These are phyloP conservation scores for Stachybotrys echinatus DNA, from an alignment of 2,329 filamentous ascomycete genomes.

Conservation along the genomic window DNA sequence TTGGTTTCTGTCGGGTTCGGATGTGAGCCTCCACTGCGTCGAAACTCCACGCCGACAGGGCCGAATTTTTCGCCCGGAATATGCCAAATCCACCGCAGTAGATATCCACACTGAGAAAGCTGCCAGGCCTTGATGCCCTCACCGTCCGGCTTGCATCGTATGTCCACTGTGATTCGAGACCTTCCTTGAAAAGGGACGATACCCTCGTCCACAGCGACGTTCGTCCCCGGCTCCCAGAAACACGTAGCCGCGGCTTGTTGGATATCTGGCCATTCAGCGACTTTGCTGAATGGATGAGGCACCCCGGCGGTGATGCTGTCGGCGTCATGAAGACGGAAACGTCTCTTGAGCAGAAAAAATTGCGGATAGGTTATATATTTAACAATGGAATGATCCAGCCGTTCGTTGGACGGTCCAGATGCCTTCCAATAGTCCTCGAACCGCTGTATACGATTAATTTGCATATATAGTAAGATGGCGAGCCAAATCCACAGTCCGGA, in stretches of 20 bases:
- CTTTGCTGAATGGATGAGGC: not conserved
- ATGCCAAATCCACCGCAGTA: not conserved
- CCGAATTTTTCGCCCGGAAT: not conserved
- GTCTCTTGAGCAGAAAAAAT: conserved; percentile 1
- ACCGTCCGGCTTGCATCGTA: not conserved
- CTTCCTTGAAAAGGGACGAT: conserved; percentile 1
- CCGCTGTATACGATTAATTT: too few species aligned
- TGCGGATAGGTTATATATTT: not conserved
- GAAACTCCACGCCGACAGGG: not conserved
- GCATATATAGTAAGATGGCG: not conserved
- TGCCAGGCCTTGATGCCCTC: not conserved
- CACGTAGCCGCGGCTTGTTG: not conserved
- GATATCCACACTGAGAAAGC: not conserved
- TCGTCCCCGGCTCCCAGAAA: conserved; percentile 1
- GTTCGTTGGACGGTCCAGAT: not conserved
- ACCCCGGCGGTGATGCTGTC: not conserved
- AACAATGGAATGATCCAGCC: not conserved
- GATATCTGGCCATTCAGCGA: conserved; percentile 1
- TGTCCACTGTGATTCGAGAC: not conserved
- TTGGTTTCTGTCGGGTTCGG: not conserved
- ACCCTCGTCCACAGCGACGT: not conserved
- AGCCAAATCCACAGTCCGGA: not conserved
- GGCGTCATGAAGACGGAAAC: not conserved
- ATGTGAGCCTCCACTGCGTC: not conserved
- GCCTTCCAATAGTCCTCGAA: not conserved